These are phyloP conservation scores for Leishmania tropica DNA, from an alignment of 208 protist genomes.

Conservation along the genomic window DNA sequence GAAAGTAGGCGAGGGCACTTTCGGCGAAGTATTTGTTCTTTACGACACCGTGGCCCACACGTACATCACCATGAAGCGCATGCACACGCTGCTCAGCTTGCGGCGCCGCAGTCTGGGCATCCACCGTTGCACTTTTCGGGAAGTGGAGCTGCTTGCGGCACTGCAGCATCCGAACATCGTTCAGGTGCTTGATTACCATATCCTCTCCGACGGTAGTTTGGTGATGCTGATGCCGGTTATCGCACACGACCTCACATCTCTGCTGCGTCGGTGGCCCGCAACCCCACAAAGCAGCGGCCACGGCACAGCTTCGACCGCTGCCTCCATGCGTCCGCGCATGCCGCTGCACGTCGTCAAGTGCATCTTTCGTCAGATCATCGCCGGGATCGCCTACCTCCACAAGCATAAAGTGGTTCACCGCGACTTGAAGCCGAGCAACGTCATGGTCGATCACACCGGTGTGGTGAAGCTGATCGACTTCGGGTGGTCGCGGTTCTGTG, in stretches of 20 bases:
- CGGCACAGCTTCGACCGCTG: slow-evolving; percentile 1
- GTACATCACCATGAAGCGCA: slow-evolving; percentile 88
- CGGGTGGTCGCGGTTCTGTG: slow-evolving; percentile 73
- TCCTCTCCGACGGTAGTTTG: slow-evolving; percentile 68
- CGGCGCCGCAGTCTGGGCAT: slow-evolving; percentile 52
- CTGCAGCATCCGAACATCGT: slow-evolving; percentile 79
- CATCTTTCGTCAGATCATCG: slow-evolving; percentile 77
- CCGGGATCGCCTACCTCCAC: slow-evolving; percentile 84
- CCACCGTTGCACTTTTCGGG: slow-evolving; percentile 75
- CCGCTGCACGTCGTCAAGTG: slow-evolving; percentile 85
- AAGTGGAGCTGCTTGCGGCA: slow-evolving; percentile 74
- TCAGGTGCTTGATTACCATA: slow-evolving; percentile 64
- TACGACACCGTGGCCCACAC: slow-evolving; percentile 68
- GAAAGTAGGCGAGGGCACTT: slow-evolving; percentile 88
- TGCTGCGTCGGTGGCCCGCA: slow-evolving; percentile 60
- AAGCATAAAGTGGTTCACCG: slow-evolving; percentile 77
- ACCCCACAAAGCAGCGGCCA: slow-evolving; percentile 12
- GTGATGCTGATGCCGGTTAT: slow-evolving; percentile 79
- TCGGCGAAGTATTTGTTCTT: slow-evolving; percentile 87
- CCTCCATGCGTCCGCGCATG: slow-evolving; percentile 37
- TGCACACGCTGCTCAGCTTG: slow-evolving; percentile 64
- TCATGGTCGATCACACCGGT: slow-evolving; percentile 81
- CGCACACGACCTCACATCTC: slow-evolving; percentile 68
- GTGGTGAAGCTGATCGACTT: slow-evolving; percentile 91
- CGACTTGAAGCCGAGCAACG: slow-evolving; percentile 90